These are phyloP conservation scores for Cyberlindnera xylosilytica DNA, from an alignment of 805 yeast genomes.

Conservation along the genomic window DNA sequence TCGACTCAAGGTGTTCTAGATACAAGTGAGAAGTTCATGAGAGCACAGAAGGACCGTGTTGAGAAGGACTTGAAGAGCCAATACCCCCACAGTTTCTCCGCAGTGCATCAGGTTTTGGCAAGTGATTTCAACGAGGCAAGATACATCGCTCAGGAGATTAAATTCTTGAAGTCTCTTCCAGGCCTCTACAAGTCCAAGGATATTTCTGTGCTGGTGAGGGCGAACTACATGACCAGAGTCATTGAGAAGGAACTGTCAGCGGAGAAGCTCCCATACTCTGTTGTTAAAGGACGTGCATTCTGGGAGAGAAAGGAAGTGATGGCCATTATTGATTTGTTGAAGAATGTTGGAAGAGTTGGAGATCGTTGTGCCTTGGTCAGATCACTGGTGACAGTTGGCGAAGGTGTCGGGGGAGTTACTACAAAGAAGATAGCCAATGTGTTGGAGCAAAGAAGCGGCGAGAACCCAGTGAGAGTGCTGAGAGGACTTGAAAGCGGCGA, in stretches of 20 bases:
- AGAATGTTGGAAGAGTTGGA: slow-evolving; percentile 53
- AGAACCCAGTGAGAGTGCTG: slow-evolving; percentile 14
- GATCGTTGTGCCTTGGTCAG: slow-evolving; percentile 62
- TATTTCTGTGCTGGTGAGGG: slow-evolving; percentile 68
- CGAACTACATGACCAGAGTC: slow-evolving; percentile 55
- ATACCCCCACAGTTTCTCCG: slow-evolving; percentile 38
- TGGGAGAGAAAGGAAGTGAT: slow-evolving; percentile 76
- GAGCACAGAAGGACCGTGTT: slow-evolving; percentile 49
- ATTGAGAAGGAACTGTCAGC: slow-evolving; percentile 63
- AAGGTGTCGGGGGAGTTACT: slow-evolving; percentile 54
- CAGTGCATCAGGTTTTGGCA: slow-evolving; percentile 40
- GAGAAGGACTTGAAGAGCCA: slow-evolving; percentile 47
- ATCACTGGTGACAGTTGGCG: slow-evolving; percentile 44
- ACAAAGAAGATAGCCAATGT: slow-evolving; percentile 9
- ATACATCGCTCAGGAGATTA: slow-evolving; percentile 54
- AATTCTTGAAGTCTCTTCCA: slow-evolving; percentile 43
- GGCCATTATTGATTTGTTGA: slow-evolving; percentile 58
- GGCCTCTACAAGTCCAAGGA: slow-evolving; percentile 50
- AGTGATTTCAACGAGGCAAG: slow-evolving; percentile 54
- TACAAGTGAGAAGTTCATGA: slow-evolving; percentile 63
- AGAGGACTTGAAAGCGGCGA: slow-evolving; percentile 5
- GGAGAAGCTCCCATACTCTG: slow-evolving; percentile 56
- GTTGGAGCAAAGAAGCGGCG: slow-evolving; percentile 5
- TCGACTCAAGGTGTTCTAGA: slow-evolving; percentile 67
- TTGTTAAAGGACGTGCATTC: slow-evolving; percentile 72